Conservation (phyloP, 129 eudicot species). For the Smallanthus sonchifolius region DNA sequence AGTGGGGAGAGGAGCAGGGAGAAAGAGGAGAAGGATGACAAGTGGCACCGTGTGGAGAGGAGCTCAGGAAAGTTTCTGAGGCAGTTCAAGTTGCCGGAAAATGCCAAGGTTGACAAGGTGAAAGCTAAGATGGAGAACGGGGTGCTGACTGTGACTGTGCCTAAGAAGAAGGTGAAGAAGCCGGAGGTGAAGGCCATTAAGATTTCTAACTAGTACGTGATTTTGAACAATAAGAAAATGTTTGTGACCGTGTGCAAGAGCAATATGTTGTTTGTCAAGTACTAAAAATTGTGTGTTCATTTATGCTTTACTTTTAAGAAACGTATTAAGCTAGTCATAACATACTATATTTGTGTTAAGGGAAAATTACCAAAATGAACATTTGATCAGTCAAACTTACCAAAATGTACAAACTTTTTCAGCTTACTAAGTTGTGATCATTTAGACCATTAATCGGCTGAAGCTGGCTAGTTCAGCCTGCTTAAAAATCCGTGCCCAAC, state of each 20-base stretch:
- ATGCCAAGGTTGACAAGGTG: constrained; percentile 31
- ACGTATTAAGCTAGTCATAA: no score
- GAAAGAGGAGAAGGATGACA: constrained; percentile 39
- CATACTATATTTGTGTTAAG: no score
- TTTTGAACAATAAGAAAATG: neutral
- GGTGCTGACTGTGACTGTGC: constrained; percentile 36
- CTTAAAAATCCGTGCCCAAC: no score
- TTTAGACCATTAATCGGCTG: no score
- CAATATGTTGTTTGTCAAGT: no score
- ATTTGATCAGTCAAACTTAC: no score
- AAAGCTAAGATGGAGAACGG: constrained; percentile 49
- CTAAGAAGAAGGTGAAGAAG: constrained; percentile 36
- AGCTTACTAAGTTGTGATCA: no score
- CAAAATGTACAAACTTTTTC: no score
- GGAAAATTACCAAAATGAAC: no score
- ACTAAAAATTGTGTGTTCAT: no score
- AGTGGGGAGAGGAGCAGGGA: constrained; percentile 38
- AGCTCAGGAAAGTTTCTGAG: constrained; percentile 37
- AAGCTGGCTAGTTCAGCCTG: no score
- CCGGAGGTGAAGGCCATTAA: constrained; percentile 30
- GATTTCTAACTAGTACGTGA: constrained; percentile 15
- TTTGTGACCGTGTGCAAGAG: neutral
- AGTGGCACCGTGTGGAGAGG: constrained; percentile 41
- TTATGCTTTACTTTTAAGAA: no score
- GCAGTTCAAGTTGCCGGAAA: constrained; percentile 37